A percentile compares a stretch with the other conserved stretches of the same genome.
Evolutionary conservation across 1,284 basidiomycete genomes (phyloP).

Genomic region (Papiliotrema terrestris): DNA sequence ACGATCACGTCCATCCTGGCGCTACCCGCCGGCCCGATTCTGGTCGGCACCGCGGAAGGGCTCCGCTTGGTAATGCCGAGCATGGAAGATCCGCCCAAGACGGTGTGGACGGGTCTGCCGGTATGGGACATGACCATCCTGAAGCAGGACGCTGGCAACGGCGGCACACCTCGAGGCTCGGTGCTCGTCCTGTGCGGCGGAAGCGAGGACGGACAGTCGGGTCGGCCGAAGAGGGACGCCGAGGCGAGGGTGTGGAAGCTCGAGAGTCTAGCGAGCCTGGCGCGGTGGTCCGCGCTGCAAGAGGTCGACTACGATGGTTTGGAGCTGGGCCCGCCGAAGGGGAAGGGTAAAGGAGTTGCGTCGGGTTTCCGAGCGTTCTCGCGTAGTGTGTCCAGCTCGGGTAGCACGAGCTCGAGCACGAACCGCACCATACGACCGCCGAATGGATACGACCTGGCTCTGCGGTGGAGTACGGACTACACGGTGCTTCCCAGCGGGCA

Average conservation of each 20-base stretch:
- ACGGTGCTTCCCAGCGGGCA: neutral
- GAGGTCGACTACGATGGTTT: neutral
- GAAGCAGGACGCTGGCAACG: neutral
- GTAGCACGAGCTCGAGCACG: neutral
- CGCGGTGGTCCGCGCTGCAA: neutral
- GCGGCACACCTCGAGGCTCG: neutral
- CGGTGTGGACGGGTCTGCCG: neutral
- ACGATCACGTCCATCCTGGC: neutral
- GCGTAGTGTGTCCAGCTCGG: neutral
- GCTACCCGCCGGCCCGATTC: neutral
- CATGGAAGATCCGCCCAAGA: neutral
- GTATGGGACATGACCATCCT: conserved; percentile 1
- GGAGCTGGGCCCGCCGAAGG: neutral
- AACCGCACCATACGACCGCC: neutral
- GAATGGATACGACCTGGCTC: neutral
- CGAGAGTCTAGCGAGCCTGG: neutral
- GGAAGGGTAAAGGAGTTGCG: neutral
- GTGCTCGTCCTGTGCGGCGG: conserved; percentile 1
- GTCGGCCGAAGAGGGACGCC: conserved; percentile 1
- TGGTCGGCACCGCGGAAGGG: neutral
- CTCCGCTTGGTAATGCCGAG: neutral
- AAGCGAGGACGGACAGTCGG: neutral
- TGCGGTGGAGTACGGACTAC: neutral
- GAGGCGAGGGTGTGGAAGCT: conserved; percentile 1
- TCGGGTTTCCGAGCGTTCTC: neutral